These are phyloP conservation scores for Dillenia suffruticosa DNA, from an alignment of 164 flowering plant species.

Conservation along the genomic window DNA sequence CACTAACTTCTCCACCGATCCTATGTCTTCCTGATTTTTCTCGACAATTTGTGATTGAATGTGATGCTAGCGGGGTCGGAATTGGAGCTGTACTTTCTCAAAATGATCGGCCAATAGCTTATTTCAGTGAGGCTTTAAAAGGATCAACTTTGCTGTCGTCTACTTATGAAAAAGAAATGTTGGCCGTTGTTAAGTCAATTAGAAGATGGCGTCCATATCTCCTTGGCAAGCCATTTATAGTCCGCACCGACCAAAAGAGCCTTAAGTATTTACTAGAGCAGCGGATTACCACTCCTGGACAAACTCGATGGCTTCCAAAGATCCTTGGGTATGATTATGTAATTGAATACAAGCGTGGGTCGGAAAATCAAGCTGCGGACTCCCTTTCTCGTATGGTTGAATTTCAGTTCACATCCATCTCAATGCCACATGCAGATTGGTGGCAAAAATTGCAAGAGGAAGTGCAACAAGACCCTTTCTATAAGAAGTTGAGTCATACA, in stretches of 20 bases:
- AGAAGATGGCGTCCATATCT: constrained; percentile 6
- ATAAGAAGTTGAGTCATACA: too few species aligned
- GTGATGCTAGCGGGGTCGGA: constrained; percentile 5
- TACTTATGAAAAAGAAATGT: neutral
- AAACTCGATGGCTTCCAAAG: neutral
- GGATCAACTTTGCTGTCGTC: neutral
- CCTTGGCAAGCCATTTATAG: neutral
- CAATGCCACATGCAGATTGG: too few species aligned
- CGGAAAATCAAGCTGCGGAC: neutral
- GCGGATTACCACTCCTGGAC: neutral
- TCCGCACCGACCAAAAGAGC: constrained; percentile 1
- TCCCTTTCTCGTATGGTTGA: neutral
- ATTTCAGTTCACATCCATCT: too few species aligned
- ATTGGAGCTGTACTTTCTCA: constrained; percentile 2
- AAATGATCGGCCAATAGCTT: neutral
- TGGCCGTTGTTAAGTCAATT: neutral
- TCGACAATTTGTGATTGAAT: constrained; percentile 1
- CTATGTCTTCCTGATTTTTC: constrained; percentile 3
- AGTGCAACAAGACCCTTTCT: too few species aligned
- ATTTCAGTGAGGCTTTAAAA: neutral
- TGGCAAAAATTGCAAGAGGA: too few species aligned
- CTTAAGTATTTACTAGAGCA: neutral
- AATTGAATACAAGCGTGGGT: neutral
- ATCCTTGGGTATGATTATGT: constrained; percentile 4
- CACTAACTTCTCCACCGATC: neutral